These are phyloP conservation scores for Globisporangium parvum DNA, from an alignment of 352 stramenopile species.

Conservation along the genomic window DNA sequence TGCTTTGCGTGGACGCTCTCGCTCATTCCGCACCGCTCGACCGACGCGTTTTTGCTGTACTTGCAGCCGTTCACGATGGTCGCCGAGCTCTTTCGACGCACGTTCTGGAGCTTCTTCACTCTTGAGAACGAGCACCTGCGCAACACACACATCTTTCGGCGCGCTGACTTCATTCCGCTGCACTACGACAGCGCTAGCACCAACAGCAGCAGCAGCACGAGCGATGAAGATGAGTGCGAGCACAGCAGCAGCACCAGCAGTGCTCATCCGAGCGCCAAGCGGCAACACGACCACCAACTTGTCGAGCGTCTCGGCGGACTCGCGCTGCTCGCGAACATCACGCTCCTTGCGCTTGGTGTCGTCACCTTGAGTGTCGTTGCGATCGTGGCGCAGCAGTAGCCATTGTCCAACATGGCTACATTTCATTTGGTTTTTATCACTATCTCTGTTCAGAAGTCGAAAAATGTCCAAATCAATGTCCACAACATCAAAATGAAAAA, in stretches of 20 bases:
- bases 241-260: constrained; percentile 18
- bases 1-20: constrained; percentile 81
- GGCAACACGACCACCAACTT: too few relatives aligned
- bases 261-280: not conserved
- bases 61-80: constrained; percentile 85
- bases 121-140: constrained; percentile 84
- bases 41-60: constrained; percentile 57
- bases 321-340: constrained; percentile 47
- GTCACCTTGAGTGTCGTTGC: constrained; percentile 42
- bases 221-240: constrained; percentile 17
- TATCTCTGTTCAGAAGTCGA: too few relatives aligned
- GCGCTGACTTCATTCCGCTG: constrained; percentile 78
- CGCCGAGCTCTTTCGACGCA: constrained; percentile 76
- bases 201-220: constrained; percentile 11
- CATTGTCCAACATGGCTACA: too few relatives aligned
- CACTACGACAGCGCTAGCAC: constrained; percentile 76
- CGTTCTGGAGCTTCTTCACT: constrained; percentile 84
- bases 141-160: constrained; percentile 81
- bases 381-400: constrained; percentile 37
- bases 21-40: constrained; percentile 64
- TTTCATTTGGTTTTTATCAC: too few relatives aligned
- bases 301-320: constrained; percentile 35
- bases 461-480: too few relatives aligned
- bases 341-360: constrained; percentile 36
- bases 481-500: too few relatives aligned